Percentiles rank a stretch among this genome's conserved stretches.
Evolutionary conservation across 2,329 filamentous ascomycete species (phyloP).

Genomic region (Epichloe sp.): DNA sequence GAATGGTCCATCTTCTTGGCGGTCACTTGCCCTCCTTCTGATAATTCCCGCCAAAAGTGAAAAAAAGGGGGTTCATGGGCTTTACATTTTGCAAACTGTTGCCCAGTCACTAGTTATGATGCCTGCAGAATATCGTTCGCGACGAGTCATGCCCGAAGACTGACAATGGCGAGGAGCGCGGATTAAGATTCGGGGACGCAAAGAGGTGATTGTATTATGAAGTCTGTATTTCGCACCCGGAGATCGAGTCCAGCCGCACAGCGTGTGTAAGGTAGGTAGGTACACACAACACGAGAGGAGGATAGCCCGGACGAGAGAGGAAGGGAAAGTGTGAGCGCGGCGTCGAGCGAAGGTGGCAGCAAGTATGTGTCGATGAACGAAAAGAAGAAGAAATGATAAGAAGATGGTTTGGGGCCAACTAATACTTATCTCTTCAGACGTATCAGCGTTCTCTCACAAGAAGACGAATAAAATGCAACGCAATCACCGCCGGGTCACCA

Average conservation of each 20-base stretch:
- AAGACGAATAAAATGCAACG: too few relatives aligned
- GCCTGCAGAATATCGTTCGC: conserved; percentile 6
- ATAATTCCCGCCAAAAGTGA: not conserved
- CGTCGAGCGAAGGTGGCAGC: too few relatives aligned
- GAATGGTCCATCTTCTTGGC: conserved; percentile 4
- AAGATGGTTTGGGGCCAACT: not conserved
- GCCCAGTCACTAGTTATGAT: conserved; percentile 5
- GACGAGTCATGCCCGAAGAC: conserved; percentile 7
- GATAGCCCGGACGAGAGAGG: not conserved
- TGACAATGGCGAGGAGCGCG: not conserved
- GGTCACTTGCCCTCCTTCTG: not conserved
- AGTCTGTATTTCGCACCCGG: not conserved
- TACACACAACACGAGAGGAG: not conserved
- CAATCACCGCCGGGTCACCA: too few relatives aligned
- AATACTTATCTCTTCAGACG: too few relatives aligned
- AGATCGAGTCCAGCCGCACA: not conserved
- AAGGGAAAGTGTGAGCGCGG: not conserved
- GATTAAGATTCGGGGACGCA: not conserved
- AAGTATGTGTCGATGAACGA: too few relatives aligned
- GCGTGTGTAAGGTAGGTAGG: not conserved
- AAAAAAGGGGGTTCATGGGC: not conserved
- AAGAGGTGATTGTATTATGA: not conserved
- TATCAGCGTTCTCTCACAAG: too few relatives aligned
- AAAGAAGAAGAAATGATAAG: not conserved
- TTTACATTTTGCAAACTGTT: conserved; percentile 7